Percentiles rank a stretch among this genome's conserved stretches.
Evolutionary conservation across 164 flowering plant species (phyloP).

Genomic region (Vitis riparia): DNA sequence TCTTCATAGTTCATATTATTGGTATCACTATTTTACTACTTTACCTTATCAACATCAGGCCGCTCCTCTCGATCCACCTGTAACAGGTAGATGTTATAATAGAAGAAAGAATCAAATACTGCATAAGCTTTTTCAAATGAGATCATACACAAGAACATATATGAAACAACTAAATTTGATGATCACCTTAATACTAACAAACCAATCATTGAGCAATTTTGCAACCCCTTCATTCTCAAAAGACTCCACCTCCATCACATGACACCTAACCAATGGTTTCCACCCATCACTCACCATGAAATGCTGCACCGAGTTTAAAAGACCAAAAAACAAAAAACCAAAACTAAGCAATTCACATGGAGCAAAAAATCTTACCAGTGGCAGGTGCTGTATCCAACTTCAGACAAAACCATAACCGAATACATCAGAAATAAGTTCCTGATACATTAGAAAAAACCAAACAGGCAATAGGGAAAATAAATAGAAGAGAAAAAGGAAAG

Average conservation of each 20-base stretch:
- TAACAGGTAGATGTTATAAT: constrained; percentile 13
- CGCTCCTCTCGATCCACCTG: constrained; percentile 99
- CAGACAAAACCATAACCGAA: constrained; percentile 16
- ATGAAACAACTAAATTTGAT: neutral
- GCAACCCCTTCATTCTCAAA: constrained; percentile 89
- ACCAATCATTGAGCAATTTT: constrained; percentile 82
- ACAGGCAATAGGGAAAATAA: neutral
- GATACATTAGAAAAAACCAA: constrained; percentile 1
- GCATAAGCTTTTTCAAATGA: neutral
- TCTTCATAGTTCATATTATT: neutral
- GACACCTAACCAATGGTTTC: constrained; percentile 62
- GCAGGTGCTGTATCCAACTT: constrained; percentile 99
- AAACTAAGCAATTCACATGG: neutral
- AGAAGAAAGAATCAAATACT: neutral
- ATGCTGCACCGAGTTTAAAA: no score
- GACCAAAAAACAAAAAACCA: no score
- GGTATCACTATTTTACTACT: neutral
- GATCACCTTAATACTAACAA: constrained; percentile 88
- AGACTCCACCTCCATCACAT: constrained; percentile 98
- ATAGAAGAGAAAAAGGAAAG: neutral
- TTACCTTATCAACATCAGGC: constrained; percentile 97
- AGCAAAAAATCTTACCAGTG: constrained; percentile 67
- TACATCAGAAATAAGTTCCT: neutral
- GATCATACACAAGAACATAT: neutral
- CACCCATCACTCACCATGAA: neutral